Evolutionary conservation across 1,284 basidiomycete genomes (phyloP).

Genomic region (Megacollybia platyphylla): DNA sequence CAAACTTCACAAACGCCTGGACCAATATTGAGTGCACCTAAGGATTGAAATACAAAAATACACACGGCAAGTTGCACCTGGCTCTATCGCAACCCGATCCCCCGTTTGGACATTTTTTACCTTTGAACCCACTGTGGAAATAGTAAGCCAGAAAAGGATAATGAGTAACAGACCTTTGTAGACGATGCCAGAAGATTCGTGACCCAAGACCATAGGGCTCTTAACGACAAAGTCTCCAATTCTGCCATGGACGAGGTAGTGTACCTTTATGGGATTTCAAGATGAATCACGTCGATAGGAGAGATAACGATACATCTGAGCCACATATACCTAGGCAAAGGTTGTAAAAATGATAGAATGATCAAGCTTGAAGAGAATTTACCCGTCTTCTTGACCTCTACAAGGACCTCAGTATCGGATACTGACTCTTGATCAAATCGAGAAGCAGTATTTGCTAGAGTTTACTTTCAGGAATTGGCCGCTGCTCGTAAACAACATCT

Average conservation of each 20-base stretch:
- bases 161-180: not conserved
- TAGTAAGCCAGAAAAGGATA: not conserved
- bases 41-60: constrained; percentile 11
- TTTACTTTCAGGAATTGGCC: constrained; percentile 67
- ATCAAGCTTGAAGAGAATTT: constrained; percentile 10
- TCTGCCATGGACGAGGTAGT: constrained; percentile 65
- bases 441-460: constrained; percentile 5
- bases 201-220: constrained; percentile 60
- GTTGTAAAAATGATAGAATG: constrained; percentile 5
- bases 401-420: constrained; percentile 69
- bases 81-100: constrained; percentile 81
- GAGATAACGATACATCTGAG: constrained; percentile 50
- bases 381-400: constrained; percentile 90
- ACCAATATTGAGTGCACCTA: not conserved
- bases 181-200: constrained; percentile 42
- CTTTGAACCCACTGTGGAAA: constrained; percentile 44
- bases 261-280: constrained; percentile 31
- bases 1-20: constrained; percentile 48
- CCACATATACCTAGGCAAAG: constrained; percentile 67
- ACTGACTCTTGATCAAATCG: constrained; percentile 25
- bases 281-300: not conserved
- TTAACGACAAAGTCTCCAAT: constrained; percentile 72
- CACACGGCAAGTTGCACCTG: constrained; percentile 62
- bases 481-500: constrained; percentile 64
- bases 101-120: constrained; percentile 71